Conservation (phyloP, 2,329 filamentous ascomycete genomes). For the Scleromitrula shiraiana region DNA sequence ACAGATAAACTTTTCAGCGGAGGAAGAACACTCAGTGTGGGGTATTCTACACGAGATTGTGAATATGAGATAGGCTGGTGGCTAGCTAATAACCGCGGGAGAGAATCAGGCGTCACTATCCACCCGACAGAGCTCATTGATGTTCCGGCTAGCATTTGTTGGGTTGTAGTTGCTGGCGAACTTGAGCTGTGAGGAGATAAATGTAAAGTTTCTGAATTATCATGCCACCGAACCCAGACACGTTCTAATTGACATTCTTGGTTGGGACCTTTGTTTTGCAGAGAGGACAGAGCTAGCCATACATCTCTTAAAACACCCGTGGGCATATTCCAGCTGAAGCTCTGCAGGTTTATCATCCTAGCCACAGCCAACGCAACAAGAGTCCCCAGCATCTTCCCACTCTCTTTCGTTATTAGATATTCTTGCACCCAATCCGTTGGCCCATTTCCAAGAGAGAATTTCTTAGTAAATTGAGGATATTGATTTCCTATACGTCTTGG, state of each 20-base stretch:
- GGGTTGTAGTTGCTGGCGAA: conserved; percentile 17
- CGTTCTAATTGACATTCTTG: conserved; percentile 60
- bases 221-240: conserved; percentile 77
- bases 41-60: conserved; percentile 61
- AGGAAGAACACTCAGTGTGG: conserved; percentile 71
- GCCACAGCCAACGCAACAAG: conserved; percentile 71
- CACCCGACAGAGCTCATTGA: conserved; percentile 38
- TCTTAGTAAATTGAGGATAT: conserved; percentile 70
- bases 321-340: conserved; percentile 84
- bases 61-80: conserved; percentile 34
- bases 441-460: conserved; percentile 80
- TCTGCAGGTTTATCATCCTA: conserved; percentile 74
- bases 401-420: conserved; percentile 74
- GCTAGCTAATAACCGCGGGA: conserved; percentile 15
- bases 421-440: conserved; percentile 71
- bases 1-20: conserved; percentile 68
- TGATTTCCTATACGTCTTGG: conserved; percentile 56
- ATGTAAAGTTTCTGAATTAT: conserved; percentile 43
- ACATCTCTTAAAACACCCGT: conserved; percentile 75
- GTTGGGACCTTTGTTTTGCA: conserved; percentile 48
- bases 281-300: conserved; percentile 68
- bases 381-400: conserved; percentile 82
- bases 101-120: conserved; percentile 23
- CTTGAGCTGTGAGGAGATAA: conserved; percentile 20
- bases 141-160: conserved; percentile 29